Evolutionary conservation across 228 moss, liverwort and hornwort genomes (phyloP).

Genomic region (Sphagnum magellanicum): DNA sequence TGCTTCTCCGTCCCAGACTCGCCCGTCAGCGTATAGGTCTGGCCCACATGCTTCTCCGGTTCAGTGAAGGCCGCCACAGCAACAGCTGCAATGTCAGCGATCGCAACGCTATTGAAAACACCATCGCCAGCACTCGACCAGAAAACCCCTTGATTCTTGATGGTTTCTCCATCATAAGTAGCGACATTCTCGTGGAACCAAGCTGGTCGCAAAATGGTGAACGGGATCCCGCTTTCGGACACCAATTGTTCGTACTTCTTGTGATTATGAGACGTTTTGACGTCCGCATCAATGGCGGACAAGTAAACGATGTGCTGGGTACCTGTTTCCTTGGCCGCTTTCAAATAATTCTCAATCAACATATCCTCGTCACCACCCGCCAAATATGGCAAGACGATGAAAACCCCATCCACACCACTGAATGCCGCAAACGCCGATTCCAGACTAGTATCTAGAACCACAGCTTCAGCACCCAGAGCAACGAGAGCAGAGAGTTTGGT

Average conservation of each 20-base stretch:
- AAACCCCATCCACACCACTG: slow-evolving; percentile 5
- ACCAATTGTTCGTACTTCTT: slow-evolving; percentile 11
- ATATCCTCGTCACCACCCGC: not conserved
- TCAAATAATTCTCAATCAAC: slow-evolving; percentile 2
- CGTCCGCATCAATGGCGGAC: slow-evolving; percentile 10
- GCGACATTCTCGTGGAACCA: slow-evolving; percentile 15
- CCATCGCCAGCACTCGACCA: slow-evolving; percentile 8
- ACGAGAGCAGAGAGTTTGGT: not conserved
- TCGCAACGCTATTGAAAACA: slow-evolving; percentile 12
- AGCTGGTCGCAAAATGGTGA: slow-evolving; percentile 9
- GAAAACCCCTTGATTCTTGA: slow-evolving; percentile 7
- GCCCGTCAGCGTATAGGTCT: not conserved
- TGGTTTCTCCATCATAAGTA: not conserved
- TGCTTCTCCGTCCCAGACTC: slow-evolving; percentile 9
- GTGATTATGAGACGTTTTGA: slow-evolving; percentile 3
- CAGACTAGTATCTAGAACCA: slow-evolving; percentile 4
- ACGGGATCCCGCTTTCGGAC: slow-evolving; percentile 7
- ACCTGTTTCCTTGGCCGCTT: slow-evolving; percentile 7
- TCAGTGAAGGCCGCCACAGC: slow-evolving; percentile 6
- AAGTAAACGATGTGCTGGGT: slow-evolving; percentile 12
- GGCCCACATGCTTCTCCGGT: not conserved
- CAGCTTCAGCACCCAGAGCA: slow-evolving; percentile 9
- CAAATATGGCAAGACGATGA: slow-evolving; percentile 6
- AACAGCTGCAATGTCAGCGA: slow-evolving; percentile 10
- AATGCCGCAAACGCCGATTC: slow-evolving; percentile 13